Base-by-base conservation (phyloP, 345 rosid genomes). In the Linum lewisii region DNA sequence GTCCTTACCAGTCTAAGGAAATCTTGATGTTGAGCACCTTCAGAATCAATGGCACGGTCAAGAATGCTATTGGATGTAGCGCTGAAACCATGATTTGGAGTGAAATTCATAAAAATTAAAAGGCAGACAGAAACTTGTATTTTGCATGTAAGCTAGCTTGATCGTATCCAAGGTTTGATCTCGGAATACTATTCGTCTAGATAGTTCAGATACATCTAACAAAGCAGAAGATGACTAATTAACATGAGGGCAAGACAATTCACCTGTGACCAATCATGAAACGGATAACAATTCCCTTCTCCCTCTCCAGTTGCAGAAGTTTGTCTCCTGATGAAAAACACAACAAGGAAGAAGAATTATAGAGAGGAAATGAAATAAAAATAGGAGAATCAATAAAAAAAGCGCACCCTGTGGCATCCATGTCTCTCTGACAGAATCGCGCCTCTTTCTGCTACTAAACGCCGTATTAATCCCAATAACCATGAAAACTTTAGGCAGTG, bases 231-330 rank as follows among this genome's bases (percentile, higher is more conserved):
- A 21, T 13, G 19, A 38, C 51, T 22, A 23, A 6, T 0, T 36
- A 21, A 59, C 0, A 21, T 24, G 20, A 59, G 44, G 8, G 55
- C 25, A 3, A 51, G 9, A 18, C 26, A 54, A 66, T 23, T 69
- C 68, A 87, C 98, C 98, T 88, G 59, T 93, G 99, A 44, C 97
- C 99, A 75, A 93, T 93, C 97, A 90, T 93, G 82, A 93, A 93
- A 60, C 95, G 87, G 63, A 94, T 75, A 24, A 87, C 75, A 65
- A 94, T 90, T 9, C 96, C 96, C 60, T 90, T 94, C 78, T 90
- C 97, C 2, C 78, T 81, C 75, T 87, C 99, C 68, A 94, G 63
- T 51, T 75, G 84, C 4, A 79, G 53, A 73, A 90, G 97, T 76
- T 85, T 87, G 62, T 84, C 88, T 4, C 97, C 99, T 89, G 18